These are phyloP conservation scores for Dictyostelium discoideum DNA, from an alignment of 78 protist genomes.

Conservation along the genomic window DNA sequence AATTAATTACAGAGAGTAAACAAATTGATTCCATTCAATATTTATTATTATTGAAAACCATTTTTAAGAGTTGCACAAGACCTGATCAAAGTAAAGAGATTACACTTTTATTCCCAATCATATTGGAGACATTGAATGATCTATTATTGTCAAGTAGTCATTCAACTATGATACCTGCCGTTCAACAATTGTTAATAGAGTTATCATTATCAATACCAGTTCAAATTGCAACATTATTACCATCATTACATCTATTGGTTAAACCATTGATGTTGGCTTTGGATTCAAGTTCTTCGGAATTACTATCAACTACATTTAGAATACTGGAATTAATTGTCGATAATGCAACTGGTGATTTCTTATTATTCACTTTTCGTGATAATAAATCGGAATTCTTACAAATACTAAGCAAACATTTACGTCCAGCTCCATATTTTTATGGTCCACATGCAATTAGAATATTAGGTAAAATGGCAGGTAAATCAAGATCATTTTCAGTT, in stretches of 20 bases:
- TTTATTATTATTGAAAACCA: not conserved
- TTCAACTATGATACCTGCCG: not conserved
- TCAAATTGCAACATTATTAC: slow-evolving; percentile 86
- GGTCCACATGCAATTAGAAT: slow-evolving; percentile 90
- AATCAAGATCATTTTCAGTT: slow-evolving; percentile 79
- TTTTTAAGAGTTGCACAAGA: slow-evolving; percentile 24
- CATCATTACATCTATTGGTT: slow-evolving; percentile 87
- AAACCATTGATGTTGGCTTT: slow-evolving; percentile 90
- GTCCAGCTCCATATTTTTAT: slow-evolving; percentile 82
- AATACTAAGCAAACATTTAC: slow-evolving; percentile 64
- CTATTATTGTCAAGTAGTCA: slow-evolving; percentile 43
- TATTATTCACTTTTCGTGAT: slow-evolving; percentile 30
- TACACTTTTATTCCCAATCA: slow-evolving; percentile 29
- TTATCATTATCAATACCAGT: slow-evolving; percentile 94
- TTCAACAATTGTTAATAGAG: slow-evolving; percentile 89
- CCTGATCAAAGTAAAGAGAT: slow-evolving; percentile 44
- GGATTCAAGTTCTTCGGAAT: slow-evolving; percentile 25
- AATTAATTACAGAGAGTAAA: slow-evolving; percentile 24
- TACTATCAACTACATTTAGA: slow-evolving; percentile 7
- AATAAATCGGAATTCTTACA: slow-evolving; percentile 58
- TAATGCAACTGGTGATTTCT: slow-evolving; percentile 87
- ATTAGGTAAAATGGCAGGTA: slow-evolving; percentile 97
- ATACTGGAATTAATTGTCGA: slow-evolving; percentile 92
- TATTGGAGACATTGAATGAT: slow-evolving; percentile 84
- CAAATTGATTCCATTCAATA: slow-evolving; percentile 27